Evolutionary conservation across 164 flowering plant genomes (phyloP), one percentile per base, ranked within the genome.

Genomic region (Aristolochia californica): DNA sequence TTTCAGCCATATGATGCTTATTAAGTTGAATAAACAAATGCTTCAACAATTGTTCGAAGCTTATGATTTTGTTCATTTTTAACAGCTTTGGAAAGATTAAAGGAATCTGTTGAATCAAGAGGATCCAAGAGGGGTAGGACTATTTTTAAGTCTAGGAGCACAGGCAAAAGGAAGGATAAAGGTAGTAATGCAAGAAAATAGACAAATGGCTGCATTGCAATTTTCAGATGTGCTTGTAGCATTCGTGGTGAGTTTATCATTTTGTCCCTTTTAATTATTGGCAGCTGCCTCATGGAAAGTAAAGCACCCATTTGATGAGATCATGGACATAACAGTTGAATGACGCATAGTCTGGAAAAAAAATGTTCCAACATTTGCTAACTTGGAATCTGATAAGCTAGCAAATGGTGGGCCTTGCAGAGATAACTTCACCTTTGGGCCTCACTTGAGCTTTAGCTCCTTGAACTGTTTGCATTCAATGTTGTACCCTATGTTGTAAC

Each of bases 51-150:
- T 34, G 40, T 12, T 34, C 10, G 40, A 34, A 34, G 40, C 40
- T 34, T 12, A 34, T 2, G 1, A 34, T 52, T 58, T 5, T 22
- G 2, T n/a, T n/a, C n/a, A n/a, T 30, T 27, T 56, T 11, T 65
- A 1, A 57, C 80, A 88, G 95, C 86, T 9, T 71, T 84, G 62
- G 85, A 72, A 67, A 87, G 82, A 67, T 59, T 83, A 70, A 85
- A 84, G 61, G 85, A 80, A 71, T 66, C 40, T 17, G 60, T 80
- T 54, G 80, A 75, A 78, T 75, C 80, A n/a, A 85, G 82, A 70
- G n/a, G n/a, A n/a, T n/a, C n/a, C n/a, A n/a, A n/a, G n/a, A n/a
- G 70, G 63, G 75, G 70, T 53, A 75, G 56, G 53, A 13, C 45
- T 44, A 72, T 63, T 28, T 70, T 59, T 44, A 77, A 70, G 67